phyloP scores from a whole-genome alignment of 306 rosid species.

The Oxytropis ochrocephala region DNA sequence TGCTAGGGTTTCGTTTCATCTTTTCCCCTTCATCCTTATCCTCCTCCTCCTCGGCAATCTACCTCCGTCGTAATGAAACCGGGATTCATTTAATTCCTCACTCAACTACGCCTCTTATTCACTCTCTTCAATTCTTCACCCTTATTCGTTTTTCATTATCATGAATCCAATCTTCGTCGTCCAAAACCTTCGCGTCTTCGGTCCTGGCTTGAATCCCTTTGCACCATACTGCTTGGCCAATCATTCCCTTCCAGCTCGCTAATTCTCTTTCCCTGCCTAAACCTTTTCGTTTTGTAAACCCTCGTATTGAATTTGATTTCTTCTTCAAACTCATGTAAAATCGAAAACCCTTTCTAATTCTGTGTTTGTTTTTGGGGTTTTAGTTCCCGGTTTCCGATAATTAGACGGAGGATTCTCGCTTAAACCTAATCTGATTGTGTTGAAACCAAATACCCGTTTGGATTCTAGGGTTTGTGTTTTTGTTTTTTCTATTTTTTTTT shows the following conservation, averaged over 20 bases:
- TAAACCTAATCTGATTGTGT: not conserved
- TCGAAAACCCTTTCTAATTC: not conserved
- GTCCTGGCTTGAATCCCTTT: slow-evolving; percentile 98
- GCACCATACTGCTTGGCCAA: slow-evolving; percentile 76
- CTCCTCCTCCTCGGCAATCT: not conserved
- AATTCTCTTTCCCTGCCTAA: slow-evolving; percentile 12
- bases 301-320: not conserved
- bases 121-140: too few relatives aligned
- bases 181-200: slow-evolving; percentile 78
- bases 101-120: not conserved
- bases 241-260: slow-evolving; percentile 58
- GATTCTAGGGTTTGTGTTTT: not conserved
- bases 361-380: not conserved
- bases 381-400: not conserved
- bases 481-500: not conserved
- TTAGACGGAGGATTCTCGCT: not conserved
- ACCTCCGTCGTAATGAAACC: slow-evolving; percentile 23
- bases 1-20: slow-evolving; percentile 29
- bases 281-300: not conserved
- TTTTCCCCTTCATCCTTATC: not conserved
- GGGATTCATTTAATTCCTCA: slow-evolving; percentile 34
- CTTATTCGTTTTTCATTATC: slow-evolving; percentile 34
- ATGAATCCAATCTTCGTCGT: slow-evolving; percentile 29
- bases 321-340: slow-evolving; percentile 34
- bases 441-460: not conserved